Evolutionary conservation across 2,329 filamentous ascomycete species (phyloP).

Genomic region (Pestalotiopsis sp.): DNA sequence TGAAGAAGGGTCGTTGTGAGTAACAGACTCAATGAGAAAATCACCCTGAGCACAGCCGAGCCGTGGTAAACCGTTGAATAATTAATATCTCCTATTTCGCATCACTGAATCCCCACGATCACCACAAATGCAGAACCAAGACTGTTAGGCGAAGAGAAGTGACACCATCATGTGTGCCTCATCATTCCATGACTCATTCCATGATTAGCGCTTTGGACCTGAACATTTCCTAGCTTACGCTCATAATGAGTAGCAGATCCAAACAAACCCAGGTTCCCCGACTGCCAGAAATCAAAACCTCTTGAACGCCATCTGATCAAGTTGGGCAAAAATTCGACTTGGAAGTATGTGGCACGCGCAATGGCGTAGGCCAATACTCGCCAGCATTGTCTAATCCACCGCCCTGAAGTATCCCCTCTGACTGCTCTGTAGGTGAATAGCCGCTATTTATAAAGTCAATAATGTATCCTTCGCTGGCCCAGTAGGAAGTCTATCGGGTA

Average conservation of each 20-base stretch:
- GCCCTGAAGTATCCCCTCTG: neutral
- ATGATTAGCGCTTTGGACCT: neutral
- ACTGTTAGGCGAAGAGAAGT: neutral
- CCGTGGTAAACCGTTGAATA: neutral
- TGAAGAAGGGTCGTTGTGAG: neutral
- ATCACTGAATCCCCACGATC: neutral
- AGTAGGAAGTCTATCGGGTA: constrained; percentile 36
- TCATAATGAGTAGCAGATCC: neutral
- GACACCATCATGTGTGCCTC: neutral
- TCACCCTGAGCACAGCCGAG: neutral
- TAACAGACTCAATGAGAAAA: neutral
- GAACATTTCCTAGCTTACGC: neutral
- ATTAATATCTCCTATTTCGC: neutral
- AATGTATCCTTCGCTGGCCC: constrained; percentile 1
- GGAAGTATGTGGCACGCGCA: neutral
- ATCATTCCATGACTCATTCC: neutral
- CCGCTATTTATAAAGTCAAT: neutral
- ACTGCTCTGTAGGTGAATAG: neutral
- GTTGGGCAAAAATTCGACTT: neutral
- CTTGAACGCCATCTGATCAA: constrained; percentile 2
- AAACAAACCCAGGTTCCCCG: neutral
- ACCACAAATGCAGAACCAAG: neutral
- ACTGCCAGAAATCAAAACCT: constrained; percentile 1
- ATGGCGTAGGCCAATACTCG: neutral
- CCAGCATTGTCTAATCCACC: neutral